Conservation (phyloP, 2,329 filamentous ascomycete genomes). For the Arthrobotrys megalospora region DNA sequence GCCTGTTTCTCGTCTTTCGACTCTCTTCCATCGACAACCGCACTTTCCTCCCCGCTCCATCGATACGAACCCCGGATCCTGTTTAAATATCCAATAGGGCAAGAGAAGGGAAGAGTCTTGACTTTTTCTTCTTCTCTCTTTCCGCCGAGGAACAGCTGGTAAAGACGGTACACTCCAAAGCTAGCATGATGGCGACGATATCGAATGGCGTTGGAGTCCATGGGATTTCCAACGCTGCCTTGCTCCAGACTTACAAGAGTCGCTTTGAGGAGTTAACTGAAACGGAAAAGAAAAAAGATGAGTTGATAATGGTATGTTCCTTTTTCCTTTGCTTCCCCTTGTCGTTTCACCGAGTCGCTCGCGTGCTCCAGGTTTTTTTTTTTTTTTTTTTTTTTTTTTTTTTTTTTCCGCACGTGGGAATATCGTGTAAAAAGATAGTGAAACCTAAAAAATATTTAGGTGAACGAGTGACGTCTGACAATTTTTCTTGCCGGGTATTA, state of each 20-base stretch:
- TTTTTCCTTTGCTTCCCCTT: not conserved
- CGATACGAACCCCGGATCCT: not conserved
- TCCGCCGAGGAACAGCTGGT: not conserved
- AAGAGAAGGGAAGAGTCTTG: too few relatives aligned
- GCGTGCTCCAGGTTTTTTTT: not conserved
- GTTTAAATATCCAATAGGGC: not conserved
- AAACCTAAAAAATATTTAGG: too few relatives aligned
- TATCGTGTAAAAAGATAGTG: slow-evolving; percentile 1
- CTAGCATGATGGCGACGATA: slow-evolving; percentile 10
- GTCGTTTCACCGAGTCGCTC: not conserved
- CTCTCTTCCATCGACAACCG: not conserved
- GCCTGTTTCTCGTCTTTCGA: not conserved
- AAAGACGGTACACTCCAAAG: not conserved
- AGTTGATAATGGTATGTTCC: slow-evolving; percentile 46
- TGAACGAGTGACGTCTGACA: not conserved
- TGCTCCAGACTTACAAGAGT: slow-evolving; percentile 45
- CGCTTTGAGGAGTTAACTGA: slow-evolving; percentile 42
- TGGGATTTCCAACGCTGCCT: slow-evolving; percentile 36
- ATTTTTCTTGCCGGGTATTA: not conserved
- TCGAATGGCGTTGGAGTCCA: slow-evolving; percentile 35
- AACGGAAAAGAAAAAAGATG: slow-evolving; percentile 50
- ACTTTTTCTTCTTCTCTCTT: not conserved
- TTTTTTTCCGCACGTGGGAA: not conserved
- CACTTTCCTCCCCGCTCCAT: not conserved
- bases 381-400: not conserved